Evolutionary conservation across 2,329 filamentous ascomycete species (phyloP), one percentile per base, ranked within the genome.

Genomic region (Westerdykella sp.): DNA sequence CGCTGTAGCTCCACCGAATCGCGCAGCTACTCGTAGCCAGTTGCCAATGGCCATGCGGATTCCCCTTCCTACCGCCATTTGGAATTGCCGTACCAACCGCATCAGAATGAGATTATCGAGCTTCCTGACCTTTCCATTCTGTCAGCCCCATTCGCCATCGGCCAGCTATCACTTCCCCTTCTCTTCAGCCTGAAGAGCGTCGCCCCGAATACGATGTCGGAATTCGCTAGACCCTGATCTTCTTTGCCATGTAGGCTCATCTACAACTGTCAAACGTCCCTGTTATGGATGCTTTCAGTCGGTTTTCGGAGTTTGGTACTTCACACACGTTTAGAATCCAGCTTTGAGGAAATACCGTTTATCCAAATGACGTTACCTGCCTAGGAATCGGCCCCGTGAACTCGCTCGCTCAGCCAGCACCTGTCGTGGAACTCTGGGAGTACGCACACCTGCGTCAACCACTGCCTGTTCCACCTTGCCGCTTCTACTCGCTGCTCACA

Each of bases 291-390:
- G 21, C n/a, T 3, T 21, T 18, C 36, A 38, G 16, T 9, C 12
- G 6, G 14, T n/a, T 21, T 25, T 22, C 36, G 22, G 36, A 7
- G 2, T 37, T 13, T 5, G 15, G 18, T 13, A 15, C n/a, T 37
- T 7, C 15, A 10, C 5, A 7, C 25, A 28, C 25, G 25, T 28
- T 12, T 9, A 3, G 36, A 12, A 18, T 38, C 15, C 21, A 10
- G 36, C 36, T 35, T 13, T 18, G n/a, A 6, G n/a, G 16, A 5
- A 12, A 15, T 30, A 44, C 37, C 13, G 53, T 51, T 60, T 60
- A 60, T 44, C 55, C 56, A 53, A 51, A 59, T 54, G 51, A 55
- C 40, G 14, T 34, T 41, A 32, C 34, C 44, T 46, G 42, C 31
- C 16, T 36, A 38, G 35, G 40, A 23, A 12, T 14, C 32, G 28